Evolutionary conservation across 2,329 filamentous ascomycete genomes (phyloP).

Genomic region (Rhytidhysteron rufulum): DNA sequence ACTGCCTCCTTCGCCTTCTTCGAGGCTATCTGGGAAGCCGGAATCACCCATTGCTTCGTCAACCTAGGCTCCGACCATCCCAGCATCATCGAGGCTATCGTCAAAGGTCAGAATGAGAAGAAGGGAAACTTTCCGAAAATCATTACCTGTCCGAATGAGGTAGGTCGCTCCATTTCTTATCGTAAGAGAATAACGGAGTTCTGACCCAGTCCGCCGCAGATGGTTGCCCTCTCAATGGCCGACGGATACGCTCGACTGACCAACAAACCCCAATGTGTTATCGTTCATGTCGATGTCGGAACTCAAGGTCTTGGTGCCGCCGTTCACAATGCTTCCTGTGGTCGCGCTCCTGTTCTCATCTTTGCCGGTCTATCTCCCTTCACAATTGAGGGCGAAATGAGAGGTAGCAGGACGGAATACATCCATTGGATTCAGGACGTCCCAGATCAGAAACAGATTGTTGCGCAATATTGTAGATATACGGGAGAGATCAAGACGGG

Average conservation of each 20-base stretch:
- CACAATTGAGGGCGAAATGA: conserved; percentile 72
- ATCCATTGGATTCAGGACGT: conserved; percentile 87
- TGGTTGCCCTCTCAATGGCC: conserved; percentile 82
- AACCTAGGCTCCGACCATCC: conserved; percentile 72
- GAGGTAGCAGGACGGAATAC: conserved; percentile 69
- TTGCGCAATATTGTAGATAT: conserved; percentile 83
- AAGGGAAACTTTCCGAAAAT: conserved; percentile 64
- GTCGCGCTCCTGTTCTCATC: conserved; percentile 70
- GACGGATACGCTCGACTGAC: conserved; percentile 69
- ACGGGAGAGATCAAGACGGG: conserved; percentile 78
- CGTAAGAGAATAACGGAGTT: background rate
- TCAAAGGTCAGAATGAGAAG: conserved; percentile 68
- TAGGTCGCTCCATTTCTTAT: conserved; percentile 27
- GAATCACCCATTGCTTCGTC: conserved; percentile 51
- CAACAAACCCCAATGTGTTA: conserved; percentile 68
- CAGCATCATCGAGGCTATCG: conserved; percentile 75
- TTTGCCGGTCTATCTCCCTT: conserved; percentile 76
- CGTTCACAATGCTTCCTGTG: conserved; percentile 74
- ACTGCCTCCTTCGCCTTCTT: conserved; percentile 80
- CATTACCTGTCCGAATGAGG: conserved; percentile 78
- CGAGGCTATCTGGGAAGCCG: conserved; percentile 68
- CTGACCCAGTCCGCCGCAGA: conserved; percentile 43
- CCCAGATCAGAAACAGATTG: conserved; percentile 74
- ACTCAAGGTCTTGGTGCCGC: conserved; percentile 75
- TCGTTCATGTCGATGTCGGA: conserved; percentile 75